A percentile compares a stretch with the other conserved stretches of the same genome.
Evolutionary conservation across 768 basidiomycete species (phyloP).

Genomic region (Russula virescens): DNA sequence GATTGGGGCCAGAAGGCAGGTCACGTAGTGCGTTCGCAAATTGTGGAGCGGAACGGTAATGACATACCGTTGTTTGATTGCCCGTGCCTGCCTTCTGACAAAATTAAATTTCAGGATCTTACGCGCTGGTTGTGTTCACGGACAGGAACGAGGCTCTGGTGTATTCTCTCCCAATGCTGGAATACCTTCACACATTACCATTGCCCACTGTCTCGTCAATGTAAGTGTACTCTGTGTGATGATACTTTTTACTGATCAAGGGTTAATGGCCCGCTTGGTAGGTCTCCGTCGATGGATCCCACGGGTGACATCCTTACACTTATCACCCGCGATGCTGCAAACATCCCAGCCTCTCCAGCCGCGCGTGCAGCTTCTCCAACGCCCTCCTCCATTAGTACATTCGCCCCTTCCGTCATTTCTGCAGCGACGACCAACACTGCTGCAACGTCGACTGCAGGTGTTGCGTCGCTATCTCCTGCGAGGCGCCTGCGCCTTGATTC

Average conservation of each 20-base stretch:
- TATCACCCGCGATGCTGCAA: constrained; percentile 4
- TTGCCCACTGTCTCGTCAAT: constrained; percentile 9
- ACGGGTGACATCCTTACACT: constrained; percentile 23
- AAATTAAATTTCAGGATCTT: constrained; percentile 42
- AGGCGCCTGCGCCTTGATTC: constrained; percentile 46
- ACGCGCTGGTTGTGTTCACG: constrained; percentile 48
- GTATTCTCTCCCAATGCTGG: constrained; percentile 61
- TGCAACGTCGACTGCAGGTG: not conserved
- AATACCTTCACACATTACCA: constrained; percentile 43
- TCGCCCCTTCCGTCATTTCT: not conserved
- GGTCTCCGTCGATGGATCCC: constrained; percentile 31
- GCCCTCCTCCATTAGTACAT: constrained; percentile 29
- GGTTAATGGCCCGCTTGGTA: constrained; percentile 17
- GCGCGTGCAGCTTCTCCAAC: constrained; percentile 24
- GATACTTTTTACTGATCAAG: not conserved
- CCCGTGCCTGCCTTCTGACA: not conserved
- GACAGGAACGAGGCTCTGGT: constrained; percentile 43
- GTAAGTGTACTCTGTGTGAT: constrained; percentile 8
- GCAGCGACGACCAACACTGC: not conserved
- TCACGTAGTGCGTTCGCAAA: constrained; percentile 43
- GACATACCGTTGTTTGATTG: not conserved
- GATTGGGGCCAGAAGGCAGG: constrained; percentile 58
- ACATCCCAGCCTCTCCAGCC: not conserved
- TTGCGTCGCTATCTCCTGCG: constrained; percentile 27
- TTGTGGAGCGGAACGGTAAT: constrained; percentile 58